phyloP scores from a whole-genome alignment of 139 green algal genomes.

The Chlamydomonas eustigma region DNA sequence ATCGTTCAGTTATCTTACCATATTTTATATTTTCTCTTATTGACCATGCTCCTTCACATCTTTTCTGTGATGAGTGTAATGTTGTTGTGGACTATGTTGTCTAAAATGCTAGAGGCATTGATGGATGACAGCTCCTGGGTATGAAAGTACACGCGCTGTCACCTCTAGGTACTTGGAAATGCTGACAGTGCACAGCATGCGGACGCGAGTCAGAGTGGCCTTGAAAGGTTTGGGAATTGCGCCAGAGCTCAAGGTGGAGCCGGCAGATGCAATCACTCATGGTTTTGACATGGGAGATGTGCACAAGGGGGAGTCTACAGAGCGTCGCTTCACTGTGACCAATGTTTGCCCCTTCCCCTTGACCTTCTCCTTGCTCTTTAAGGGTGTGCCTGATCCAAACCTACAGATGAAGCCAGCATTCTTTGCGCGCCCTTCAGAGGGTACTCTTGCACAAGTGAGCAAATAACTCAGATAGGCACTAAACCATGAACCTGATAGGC shows the following conservation, averaged over 20 bases:
- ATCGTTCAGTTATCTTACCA: no score
- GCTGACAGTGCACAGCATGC: neutral
- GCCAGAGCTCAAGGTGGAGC: constrained; percentile 44
- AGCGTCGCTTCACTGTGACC: constrained; percentile 41
- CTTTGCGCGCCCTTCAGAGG: constrained; percentile 34
- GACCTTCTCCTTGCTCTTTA: constrained; percentile 31
- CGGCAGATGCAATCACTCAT: constrained; percentile 12
- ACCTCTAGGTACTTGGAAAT: constrained; percentile 12
- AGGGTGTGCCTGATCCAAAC: constrained; percentile 26
- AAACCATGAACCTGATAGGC: neutral
- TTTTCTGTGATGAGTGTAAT: constrained; percentile 18
- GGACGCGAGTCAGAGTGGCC: neutral
- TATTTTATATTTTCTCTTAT: no score
- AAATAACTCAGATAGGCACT: neutral
- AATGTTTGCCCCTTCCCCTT: constrained; percentile 60
- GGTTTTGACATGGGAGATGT: constrained; percentile 60
- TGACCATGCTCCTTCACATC: no score
- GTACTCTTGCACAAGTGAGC: constrained; percentile 28
- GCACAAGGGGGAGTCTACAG: constrained; percentile 33
- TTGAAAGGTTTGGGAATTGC: constrained; percentile 48
- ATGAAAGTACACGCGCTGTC: no score
- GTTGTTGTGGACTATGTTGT: no score
- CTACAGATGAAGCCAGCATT: constrained; percentile 28
- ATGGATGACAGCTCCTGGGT: no score
- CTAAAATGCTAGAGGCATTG: no score